phyloP scores from a whole-genome alignment of 2,329 filamentous ascomycete species.

The Pseudocercospora eumusae region DNA sequence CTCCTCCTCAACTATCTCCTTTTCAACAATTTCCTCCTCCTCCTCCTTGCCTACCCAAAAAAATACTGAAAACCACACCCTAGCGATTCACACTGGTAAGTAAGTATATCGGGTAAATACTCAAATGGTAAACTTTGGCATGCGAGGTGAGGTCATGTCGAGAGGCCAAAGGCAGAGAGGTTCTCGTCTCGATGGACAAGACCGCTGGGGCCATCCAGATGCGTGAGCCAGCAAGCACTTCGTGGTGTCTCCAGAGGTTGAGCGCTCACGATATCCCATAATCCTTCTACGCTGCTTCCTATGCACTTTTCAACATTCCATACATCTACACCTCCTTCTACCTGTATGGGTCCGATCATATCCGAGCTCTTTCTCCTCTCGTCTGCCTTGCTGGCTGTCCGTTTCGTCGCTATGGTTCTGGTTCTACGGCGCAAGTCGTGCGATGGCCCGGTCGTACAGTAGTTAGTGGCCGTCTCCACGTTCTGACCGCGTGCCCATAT shows the following conservation, averaged over 20 bases:
- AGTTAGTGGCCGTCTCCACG: slow-evolving; percentile 3
- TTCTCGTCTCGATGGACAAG: not conserved
- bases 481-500: slow-evolving; percentile 2
- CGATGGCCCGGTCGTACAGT: slow-evolving; percentile 4
- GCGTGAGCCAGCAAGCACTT: not conserved
- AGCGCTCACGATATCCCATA: not conserved
- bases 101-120: no score
- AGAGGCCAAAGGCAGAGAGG: not conserved
- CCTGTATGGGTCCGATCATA: not conserved
- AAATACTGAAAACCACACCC: not conserved
- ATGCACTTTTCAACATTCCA: not conserved
- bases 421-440: not conserved
- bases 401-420: not conserved
- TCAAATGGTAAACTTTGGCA: no score
- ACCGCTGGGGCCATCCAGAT: not conserved
- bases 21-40: not conserved
- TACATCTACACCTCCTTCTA: not conserved
- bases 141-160: slow-evolving; percentile 19
- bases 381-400: not conserved
- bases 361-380: not conserved
- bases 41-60: not conserved
- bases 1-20: not conserved
- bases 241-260: not conserved
- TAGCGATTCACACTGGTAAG: slow-evolving; percentile 47
- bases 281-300: not conserved